phyloP scores from a whole-genome alignment of 2,329 filamentous ascomycete genomes.

The Aspergillus novoparasiticus region DNA sequence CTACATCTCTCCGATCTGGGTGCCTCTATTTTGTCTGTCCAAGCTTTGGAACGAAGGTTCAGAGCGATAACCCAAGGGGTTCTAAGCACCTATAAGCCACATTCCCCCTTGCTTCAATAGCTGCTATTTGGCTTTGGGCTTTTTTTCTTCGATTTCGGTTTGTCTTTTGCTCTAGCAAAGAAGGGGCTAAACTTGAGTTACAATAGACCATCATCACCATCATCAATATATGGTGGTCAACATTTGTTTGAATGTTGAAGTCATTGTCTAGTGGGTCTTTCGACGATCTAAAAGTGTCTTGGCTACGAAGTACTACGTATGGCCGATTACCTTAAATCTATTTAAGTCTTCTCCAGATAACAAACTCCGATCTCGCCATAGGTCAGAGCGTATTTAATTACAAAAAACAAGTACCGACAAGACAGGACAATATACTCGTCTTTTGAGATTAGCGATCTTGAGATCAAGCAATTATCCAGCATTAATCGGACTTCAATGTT shows the following conservation, averaged over 20 bases:
- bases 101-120: neutral
- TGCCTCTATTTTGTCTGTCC: neutral
- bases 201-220: neutral
- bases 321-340: neutral
- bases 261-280: neutral
- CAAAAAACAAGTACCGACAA: neutral
- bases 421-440: neutral
- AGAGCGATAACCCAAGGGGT: neutral
- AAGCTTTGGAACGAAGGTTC: no score
- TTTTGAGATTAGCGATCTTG: neutral
- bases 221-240: neutral
- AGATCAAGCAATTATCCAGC: neutral
- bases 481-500: neutral
- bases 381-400: neutral
- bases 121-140: neutral
- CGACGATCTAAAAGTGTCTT: neutral
- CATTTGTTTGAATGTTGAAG: neutral
- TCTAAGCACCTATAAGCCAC: neutral
- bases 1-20: neutral
- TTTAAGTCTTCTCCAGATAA: neutral
- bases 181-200: neutral
- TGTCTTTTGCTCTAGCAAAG: neutral
- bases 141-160: neutral
- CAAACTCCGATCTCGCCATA: neutral
- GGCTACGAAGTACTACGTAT: neutral